phyloP scores from a whole-genome alignment of 371 early-diverging fungal genomes.

The Gilbertella persicaria region DNA sequence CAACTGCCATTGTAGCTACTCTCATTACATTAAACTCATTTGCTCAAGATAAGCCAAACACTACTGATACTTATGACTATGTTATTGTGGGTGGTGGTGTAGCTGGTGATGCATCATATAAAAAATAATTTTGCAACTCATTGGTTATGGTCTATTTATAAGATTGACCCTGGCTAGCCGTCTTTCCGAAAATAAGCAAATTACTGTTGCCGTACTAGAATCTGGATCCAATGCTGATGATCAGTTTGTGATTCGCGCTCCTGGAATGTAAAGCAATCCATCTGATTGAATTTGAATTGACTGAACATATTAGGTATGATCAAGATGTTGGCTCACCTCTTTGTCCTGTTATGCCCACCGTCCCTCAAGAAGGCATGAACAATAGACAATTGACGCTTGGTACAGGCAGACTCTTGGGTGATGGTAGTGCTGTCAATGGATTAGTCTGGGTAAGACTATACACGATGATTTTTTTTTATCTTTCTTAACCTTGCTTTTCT shows the following conservation, averaged over 20 bases:
- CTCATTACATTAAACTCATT: conserved; percentile 1
- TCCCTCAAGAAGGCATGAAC: conserved; percentile 15
- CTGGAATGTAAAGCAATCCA: conserved; percentile 14
- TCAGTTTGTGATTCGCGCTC: conserved; percentile 14
- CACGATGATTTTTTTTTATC: no score
- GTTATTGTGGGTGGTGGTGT: conserved; percentile 22
- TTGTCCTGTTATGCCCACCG: conserved; percentile 12
- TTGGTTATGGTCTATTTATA: background rate
- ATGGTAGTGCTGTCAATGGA: conserved; percentile 19
- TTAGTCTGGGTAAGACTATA: conserved; percentile 22
- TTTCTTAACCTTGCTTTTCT: no score
- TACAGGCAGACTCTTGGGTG: conserved; percentile 18
- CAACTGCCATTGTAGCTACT: conserved; percentile 10
- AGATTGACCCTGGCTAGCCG: conserved; percentile 18
- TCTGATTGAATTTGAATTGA: background rate
- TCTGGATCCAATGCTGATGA: conserved; percentile 15
- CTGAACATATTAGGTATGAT: conserved; percentile 18
- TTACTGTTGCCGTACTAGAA: conserved; percentile 19
- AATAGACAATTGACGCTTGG: conserved; percentile 10
- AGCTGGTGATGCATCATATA: no score
- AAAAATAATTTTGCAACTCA: background rate
- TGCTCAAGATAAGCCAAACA: background rate
- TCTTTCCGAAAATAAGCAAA: conserved; percentile 12
- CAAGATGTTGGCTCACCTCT: conserved; percentile 20
- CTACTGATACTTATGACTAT: conserved; percentile 10